Evolutionary conservation across 2,329 filamentous ascomycete genomes (phyloP).

Genomic region (Sporothrix protearum): DNA sequence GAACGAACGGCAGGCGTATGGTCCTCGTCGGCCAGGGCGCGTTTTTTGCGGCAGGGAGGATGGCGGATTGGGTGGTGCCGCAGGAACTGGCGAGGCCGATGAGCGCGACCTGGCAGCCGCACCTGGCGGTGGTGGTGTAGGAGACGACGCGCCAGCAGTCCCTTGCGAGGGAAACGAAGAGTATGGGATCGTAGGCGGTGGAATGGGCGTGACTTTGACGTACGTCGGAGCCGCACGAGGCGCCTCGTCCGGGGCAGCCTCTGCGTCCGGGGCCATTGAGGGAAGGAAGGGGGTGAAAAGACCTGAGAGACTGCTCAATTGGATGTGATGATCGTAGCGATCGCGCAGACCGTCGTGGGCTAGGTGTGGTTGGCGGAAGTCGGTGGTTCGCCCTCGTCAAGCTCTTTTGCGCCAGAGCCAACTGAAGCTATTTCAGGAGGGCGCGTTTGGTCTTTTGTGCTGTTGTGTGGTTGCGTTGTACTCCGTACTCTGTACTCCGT

Average conservation of each 20-base stretch:
- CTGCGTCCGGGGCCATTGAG: conserved; percentile 21
- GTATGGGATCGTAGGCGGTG: conserved; percentile 27
- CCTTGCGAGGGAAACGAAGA: background rate
- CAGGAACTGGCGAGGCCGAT: background rate
- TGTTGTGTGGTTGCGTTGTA: conserved; percentile 10
- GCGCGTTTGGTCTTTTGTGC: conserved; percentile 13
- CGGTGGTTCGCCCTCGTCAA: background rate
- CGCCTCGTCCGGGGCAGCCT: background rate
- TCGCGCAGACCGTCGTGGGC: background rate
- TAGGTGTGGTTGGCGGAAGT: background rate
- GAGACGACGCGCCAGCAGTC: conserved; percentile 26
- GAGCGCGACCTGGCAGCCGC: conserved; percentile 27
- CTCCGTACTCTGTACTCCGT: too few relatives aligned
- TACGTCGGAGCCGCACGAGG: conserved; percentile 12
- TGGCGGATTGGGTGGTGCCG: conserved; percentile 18
- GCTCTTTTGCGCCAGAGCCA: background rate
- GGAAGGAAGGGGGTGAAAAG: background rate
- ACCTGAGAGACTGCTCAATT: background rate
- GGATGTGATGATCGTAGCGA: too few relatives aligned
- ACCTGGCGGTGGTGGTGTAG: conserved; percentile 31
- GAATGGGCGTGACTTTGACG: conserved; percentile 28
- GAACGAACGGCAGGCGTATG: conserved; percentile 69
- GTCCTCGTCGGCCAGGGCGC: conserved; percentile 60
- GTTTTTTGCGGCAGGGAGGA: conserved; percentile 60
- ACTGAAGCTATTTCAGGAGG: conserved; percentile 13